Percentiles rank a stretch among this genome's conserved stretches.
phyloP scores from a whole-genome alignment of 2,329 filamentous ascomycete genomes.

The Sporothrix protearum region DNA sequence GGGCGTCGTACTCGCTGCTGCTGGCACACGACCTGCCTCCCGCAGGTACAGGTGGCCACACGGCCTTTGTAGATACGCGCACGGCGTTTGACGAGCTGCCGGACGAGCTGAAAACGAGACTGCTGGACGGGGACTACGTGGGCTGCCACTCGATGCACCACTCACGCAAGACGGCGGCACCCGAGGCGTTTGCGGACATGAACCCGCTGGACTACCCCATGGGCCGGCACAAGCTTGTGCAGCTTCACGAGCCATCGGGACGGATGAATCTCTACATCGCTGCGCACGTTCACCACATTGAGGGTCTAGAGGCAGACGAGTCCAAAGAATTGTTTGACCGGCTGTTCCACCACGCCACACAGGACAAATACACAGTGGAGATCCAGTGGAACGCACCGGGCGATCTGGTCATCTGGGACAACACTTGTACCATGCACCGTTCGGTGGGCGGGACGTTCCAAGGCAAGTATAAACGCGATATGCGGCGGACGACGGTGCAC shows the following conservation, averaged over 20 bases:
- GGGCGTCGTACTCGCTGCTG: conserved; percentile 5
- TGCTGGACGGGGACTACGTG: not conserved
- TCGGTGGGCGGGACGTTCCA: not conserved
- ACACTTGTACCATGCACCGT: not conserved
- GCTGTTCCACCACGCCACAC: not conserved
- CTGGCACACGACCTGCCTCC: not conserved
- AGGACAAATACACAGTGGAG: not conserved
- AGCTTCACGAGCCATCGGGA: not conserved
- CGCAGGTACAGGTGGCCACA: not conserved
- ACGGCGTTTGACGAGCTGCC: conserved; percentile 5
- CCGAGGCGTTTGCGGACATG: not conserved
- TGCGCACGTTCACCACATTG: not conserved
- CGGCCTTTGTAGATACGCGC: conserved; percentile 1
- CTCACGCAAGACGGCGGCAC: not conserved
- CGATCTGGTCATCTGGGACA: conserved; percentile 6
- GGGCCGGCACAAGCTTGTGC: not conserved
- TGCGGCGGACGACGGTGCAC: conserved; percentile 5
- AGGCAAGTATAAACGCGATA: not conserved
- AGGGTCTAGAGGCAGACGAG: not conserved
- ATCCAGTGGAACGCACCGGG: not conserved
- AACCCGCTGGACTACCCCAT: not conserved
- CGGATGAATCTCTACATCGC: not conserved
- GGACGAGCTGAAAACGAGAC: not conserved
- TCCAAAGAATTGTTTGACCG: not conserved
- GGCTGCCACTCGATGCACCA: conserved; percentile 6